Evolutionary conservation across 306 rosid genomes (phyloP).

Genomic region (Quercus gilva): DNA sequence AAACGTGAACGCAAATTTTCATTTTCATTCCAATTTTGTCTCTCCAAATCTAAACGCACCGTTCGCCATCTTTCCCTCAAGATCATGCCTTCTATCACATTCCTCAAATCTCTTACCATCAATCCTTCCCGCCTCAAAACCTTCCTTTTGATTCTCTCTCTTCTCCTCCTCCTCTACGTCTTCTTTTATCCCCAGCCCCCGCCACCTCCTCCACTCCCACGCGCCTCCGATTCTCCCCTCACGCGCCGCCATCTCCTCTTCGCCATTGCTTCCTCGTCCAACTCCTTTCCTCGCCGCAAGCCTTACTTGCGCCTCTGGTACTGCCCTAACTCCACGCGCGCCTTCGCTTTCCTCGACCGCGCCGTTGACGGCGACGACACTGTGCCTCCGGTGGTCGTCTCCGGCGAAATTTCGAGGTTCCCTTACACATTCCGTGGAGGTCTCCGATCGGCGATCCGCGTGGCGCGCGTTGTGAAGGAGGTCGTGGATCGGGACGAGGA

Average conservation of each 20-base stretch:
- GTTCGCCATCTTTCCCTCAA: background rate
- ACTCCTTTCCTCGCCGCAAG: constrained; percentile 61
- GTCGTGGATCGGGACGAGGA: constrained; percentile 60
- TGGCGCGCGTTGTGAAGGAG: constrained; percentile 84
- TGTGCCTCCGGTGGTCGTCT: constrained; percentile 47
- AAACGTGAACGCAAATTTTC: background rate
- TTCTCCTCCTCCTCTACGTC: constrained; percentile 42
- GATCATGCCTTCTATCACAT: background rate
- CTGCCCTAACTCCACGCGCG: constrained; percentile 53
- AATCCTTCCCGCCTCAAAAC: constrained; percentile 32
- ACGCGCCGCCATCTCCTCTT: constrained; percentile 74
- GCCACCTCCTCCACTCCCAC: background rate
- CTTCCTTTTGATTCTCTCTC: constrained; percentile 45
- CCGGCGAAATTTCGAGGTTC: constrained; percentile 58
- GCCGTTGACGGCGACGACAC: background rate
- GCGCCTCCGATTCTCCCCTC: constrained; percentile 23
- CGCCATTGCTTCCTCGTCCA: constrained; percentile 65
- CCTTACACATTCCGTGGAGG: constrained; percentile 67
- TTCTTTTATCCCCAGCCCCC: constrained; percentile 7
- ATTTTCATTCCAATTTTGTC: background rate
- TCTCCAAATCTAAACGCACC: background rate
- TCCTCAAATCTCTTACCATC: constrained; percentile 8
- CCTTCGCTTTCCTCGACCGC: constrained; percentile 64
- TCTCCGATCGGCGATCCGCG: constrained; percentile 83
- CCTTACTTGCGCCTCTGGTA: constrained; percentile 65